Conservation (phyloP, 495 filamentous ascomycete genomes). For the Trichoderma gamsii region DNA sequence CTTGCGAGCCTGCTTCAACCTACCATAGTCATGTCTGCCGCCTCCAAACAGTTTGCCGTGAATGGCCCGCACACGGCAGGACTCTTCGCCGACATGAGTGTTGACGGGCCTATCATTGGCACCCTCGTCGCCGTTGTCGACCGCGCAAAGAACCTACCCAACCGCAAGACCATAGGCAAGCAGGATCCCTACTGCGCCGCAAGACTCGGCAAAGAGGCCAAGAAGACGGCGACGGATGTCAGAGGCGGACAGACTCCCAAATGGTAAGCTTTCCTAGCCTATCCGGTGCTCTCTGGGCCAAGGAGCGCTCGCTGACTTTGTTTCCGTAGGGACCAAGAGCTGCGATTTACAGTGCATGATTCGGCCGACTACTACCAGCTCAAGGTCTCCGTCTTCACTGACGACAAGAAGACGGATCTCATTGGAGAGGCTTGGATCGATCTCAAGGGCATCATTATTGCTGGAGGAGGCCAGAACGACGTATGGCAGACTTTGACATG, state of each 20-base stretch:
- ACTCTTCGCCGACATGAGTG: constrained; percentile 91
- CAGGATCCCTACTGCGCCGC: constrained; percentile 97
- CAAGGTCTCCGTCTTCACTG: constrained; percentile 94
- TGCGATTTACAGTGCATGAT: constrained; percentile 93
- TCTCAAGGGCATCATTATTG: constrained; percentile 70
- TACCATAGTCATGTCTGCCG: constrained; percentile 35
- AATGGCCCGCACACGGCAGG: constrained; percentile 72
- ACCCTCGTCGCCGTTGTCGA: constrained; percentile 90
- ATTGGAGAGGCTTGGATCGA: constrained; percentile 91
- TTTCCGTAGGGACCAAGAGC: constrained; percentile 80
- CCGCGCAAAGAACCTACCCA: constrained; percentile 91
- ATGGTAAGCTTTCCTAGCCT: constrained; percentile 58
- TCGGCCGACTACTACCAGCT: constrained; percentile 91
- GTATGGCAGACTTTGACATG: constrained; percentile 82
- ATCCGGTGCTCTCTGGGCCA: neutral
- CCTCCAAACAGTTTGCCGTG: constrained; percentile 37
- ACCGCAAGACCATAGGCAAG: constrained; percentile 93
- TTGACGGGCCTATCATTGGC: constrained; percentile 91
- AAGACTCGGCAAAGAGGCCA: constrained; percentile 90
- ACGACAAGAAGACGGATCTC: constrained; percentile 92
- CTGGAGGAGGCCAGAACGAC: constrained; percentile 86
- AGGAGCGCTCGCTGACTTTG: neutral
- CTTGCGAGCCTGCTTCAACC: constrained; percentile 10
- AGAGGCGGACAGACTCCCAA: constrained; percentile 90
- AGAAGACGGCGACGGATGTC: constrained; percentile 93